These are phyloP conservation scores for Dryadomyces quercivorus DNA, from an alignment of 2,329 filamentous ascomycete species.

Conservation along the genomic window DNA sequence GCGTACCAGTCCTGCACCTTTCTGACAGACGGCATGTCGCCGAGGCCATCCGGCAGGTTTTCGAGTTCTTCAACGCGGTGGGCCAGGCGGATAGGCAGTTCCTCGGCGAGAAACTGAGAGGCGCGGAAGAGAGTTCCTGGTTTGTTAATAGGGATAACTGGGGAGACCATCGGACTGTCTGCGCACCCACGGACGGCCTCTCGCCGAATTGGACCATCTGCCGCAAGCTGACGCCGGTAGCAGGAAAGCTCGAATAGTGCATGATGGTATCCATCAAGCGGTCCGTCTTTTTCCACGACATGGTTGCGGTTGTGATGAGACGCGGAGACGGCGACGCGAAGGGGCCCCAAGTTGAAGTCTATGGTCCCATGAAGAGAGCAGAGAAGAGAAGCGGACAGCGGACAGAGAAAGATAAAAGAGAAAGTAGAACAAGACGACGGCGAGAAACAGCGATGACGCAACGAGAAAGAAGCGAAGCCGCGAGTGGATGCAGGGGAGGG, in stretches of 20 bases:
- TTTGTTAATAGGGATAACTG: too few species aligned
- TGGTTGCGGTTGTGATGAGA: slow-evolving; percentile 29
- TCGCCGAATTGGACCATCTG: slow-evolving; percentile 99
- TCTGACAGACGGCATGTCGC: slow-evolving; percentile 94
- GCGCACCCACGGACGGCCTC: slow-evolving; percentile 74
- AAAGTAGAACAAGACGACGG: not conserved
- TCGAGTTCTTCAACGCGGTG: slow-evolving; percentile 93
- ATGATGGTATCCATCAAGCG: slow-evolving; percentile 93
- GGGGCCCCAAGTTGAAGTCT: not conserved
- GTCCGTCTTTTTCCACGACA: slow-evolving; percentile 91
- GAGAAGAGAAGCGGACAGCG: not conserved
- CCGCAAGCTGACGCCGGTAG: slow-evolving; percentile 86
- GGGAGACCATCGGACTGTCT: too few species aligned
- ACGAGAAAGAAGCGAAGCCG: not conserved
- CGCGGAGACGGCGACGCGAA: not conserved
- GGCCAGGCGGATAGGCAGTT: slow-evolving; percentile 90
- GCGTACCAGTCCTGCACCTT: slow-evolving; percentile 98
- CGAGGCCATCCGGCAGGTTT: slow-evolving; percentile 86
- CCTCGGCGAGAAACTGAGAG: slow-evolving; percentile 95
- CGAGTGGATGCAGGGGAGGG: not conserved
- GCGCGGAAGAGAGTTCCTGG: slow-evolving; percentile 90
- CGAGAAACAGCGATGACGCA: not conserved
- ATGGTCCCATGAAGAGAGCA: slow-evolving; percentile 1
- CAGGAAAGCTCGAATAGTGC: slow-evolving; percentile 93
- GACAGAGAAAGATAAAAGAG: not conserved